Base-by-base conservation (phyloP, 768 basidiomycete genomes). In the Crepidotus variabilis region DNA sequence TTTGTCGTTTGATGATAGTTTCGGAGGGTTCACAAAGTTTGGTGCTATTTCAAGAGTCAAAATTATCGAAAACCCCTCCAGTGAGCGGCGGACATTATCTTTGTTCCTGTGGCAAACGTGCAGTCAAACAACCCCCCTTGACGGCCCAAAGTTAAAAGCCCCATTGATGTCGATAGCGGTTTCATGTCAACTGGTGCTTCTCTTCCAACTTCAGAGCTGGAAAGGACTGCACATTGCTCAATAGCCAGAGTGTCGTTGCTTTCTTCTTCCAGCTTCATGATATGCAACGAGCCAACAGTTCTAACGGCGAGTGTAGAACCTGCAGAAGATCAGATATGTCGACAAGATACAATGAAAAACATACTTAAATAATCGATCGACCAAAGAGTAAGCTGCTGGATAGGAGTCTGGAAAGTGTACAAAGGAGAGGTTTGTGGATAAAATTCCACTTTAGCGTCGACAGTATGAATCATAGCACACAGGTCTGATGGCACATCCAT, bases 401-500 rank as follows among this genome's bases (percentile, higher is more conserved):
- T 88, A 11, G 90, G 88, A 2, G 88, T 89, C 18, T 78, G 69
- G 57, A 89, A 90, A 2, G 71, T 69, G 57, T 71, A 71, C 6
- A 73, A 65, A 4, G 84, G 73, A 4, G 60, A 69, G 1, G 73
- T 73, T 43, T 65, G 67, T 1, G 85, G 78, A 39, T 67, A 76
- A 47, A 80, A 78, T 22, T 62, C 47, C 16, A 73, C 59, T 6
- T 46, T 59, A 6, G 65, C 61, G 22, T 60, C 62, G 46, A 61
- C 65, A 39, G 69, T 58, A 33, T 60, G 67, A n/a, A 60, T 52
- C 11, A 80, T 71, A 1, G 66, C 72, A 1, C 82, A 84, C 6
- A 87, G 64, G 61, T 84, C 88, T 88, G 58, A n/a, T n/a, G 24
- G 21, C 43, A 28, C 18, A 47, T 24, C 6, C 50, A 14, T 16